Conservation (phyloP, 305 asterid species). For the Fraxinus sp. region DNA sequence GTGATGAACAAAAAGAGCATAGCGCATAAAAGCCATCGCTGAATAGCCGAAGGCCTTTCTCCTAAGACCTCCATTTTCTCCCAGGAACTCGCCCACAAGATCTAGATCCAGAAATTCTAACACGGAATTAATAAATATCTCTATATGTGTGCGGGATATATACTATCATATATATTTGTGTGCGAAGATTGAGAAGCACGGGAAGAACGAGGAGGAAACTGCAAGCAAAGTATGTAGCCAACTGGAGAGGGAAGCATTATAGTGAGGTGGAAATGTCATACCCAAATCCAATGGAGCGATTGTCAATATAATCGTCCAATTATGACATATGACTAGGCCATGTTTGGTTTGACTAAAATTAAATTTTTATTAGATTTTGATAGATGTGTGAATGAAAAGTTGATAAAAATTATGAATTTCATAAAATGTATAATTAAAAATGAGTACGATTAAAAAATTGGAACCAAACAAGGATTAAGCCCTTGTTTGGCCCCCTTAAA, state of each 20-base stretch:
- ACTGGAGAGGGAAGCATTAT: not conserved
- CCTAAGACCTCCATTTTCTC: constrained; percentile 43
- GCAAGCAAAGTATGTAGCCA: not conserved
- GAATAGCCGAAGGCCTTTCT: constrained; percentile 31
- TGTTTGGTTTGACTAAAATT: not conserved
- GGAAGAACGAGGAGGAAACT: constrained; percentile 7
- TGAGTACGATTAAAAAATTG: not conserved
- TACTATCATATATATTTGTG: not conserved
- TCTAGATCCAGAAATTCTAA: constrained; percentile 4
- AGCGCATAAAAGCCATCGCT: constrained; percentile 30
- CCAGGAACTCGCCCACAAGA: constrained; percentile 1
- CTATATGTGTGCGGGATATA: not conserved
- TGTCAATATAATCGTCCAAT: not conserved
- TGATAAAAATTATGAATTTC: not conserved
- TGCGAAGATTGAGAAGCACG: not conserved
- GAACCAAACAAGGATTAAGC: not conserved
- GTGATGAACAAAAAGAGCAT: constrained; percentile 25
- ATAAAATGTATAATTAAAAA: too few species aligned
- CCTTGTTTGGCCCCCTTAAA: too few species aligned
- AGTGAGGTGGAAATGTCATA: not conserved
- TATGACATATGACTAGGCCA: not conserved
- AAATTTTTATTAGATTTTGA: not conserved
- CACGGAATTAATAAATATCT: not conserved
- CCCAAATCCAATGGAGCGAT: not conserved
- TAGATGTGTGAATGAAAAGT: not conserved